Evolutionary conservation across 1,284 basidiomycete genomes (phyloP), one percentile per base, ranked within the genome.

Genomic region (Hypsizygus ulmarius): DNA sequence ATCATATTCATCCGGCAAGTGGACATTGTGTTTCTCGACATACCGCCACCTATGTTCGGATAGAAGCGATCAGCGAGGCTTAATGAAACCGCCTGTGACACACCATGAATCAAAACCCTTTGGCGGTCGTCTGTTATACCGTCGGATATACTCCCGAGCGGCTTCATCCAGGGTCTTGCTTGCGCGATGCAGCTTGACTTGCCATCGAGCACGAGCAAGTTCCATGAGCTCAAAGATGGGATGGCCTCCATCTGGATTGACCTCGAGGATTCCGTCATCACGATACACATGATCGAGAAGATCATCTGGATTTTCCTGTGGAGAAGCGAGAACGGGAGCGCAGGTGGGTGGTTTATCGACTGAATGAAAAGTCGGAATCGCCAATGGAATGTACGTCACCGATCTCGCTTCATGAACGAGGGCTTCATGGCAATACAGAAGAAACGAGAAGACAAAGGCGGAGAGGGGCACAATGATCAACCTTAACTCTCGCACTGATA

Each of bases 151-250:
- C 57, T 82, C 79, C 15, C 60, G 60, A 1, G 77, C 75, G 3
- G 82, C 83, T 47, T 75, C 68, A 14, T 67, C 63, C 3, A 87
- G 62, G 0, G 77, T 79, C 39, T 61, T 73, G 49, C 79, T 82
- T 45, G 84, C 80, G 36, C 63, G 60, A 6, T 64, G 61, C n/a
- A 78, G 52, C 59, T 82, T 82, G 2, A 55, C 54, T 16, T 72
- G 65, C 82, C 82, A 84, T 10, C 63, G 62, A 6, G 61, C 55
- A 47, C 79, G 69, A 0, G 77, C 76, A 33, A 66, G 66, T 30
- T 64, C 56, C 39, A 84, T 78, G 25, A 84, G 66, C 49, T 77
- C 73, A 57, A 68, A 71, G 37, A 82, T 77, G 1, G 80, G 80
- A 57, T 82, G 80, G 10, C 59, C 53, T 4, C 66, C 71, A 27